Base-by-base conservation (phyloP, 768 basidiomycete genomes). In the Boletellus ananas region DNA sequence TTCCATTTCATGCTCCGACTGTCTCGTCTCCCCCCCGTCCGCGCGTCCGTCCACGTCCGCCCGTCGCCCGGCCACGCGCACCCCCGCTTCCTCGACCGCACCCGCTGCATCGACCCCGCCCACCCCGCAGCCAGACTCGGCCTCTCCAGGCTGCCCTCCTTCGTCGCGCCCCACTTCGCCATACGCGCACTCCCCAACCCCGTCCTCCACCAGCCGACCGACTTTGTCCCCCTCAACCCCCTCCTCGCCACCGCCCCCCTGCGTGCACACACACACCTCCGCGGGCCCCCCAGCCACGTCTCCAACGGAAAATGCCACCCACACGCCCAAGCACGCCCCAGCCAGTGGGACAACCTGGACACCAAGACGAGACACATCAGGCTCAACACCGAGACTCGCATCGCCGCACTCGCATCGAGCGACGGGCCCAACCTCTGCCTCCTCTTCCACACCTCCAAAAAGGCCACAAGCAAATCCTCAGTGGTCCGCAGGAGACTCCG, bases 151-250 rank as follows among this genome's bases (percentile, higher is more conserved):
- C 6, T 65, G 7, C 64, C 64, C 14, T 18, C 33, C 31, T 57
- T 58, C 12, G 46, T 39, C 16, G 62, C 56, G 10, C 55, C 62
- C 5, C 57, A 47, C 0, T 66, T 66, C 43, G 42, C 55, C 17
- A 35, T 65, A 11, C 61, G 61, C 34, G 64, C 61, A 11, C 47
- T 65, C 4, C 64, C 63, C 6, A 51, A 63, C 12, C 50, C 57
- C 16, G 21, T 61, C n/a, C 56, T 65, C 9, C 45, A 50, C 1
- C 31, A 48, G 11, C 54, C 55, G 10, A 11, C 13, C 34, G 45
- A 58, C 3, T 54, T 51, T 34, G 52, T 58, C 25, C 65, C 61
- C 10, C 25, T 59, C 0, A 55, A 52, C 6, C 65, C 62, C 16
- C 39, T 61, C 33, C 52, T 56, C 25, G 57, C 52, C 17, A 62